Conservation (phyloP, 768 basidiomycete genomes). For the Lentinus brumalis region DNA sequence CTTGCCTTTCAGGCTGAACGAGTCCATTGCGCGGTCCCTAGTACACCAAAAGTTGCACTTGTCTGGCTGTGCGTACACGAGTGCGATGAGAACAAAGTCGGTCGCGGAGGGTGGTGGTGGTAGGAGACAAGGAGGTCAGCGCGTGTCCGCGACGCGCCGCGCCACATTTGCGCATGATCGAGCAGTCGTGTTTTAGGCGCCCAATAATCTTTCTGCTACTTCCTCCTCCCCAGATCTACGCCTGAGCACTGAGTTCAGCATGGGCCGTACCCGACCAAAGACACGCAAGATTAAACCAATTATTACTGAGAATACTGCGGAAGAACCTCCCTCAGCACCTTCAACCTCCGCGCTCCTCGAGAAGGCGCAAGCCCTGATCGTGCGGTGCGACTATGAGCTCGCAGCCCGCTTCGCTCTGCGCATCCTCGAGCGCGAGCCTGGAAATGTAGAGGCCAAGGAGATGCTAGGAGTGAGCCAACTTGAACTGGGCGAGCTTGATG, state of each 20-base stretch:
- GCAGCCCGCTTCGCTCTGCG: constrained; percentile 73
- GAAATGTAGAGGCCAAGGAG: constrained; percentile 71
- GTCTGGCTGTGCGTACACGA: neutral
- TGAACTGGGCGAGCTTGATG: constrained; percentile 76
- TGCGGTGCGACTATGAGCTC: constrained; percentile 84
- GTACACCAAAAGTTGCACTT: too few relatives aligned
- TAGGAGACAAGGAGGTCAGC: neutral
- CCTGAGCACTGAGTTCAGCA: constrained; percentile 3
- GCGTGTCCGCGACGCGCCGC: neutral
- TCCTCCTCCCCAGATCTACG: neutral
- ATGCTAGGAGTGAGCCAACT: constrained; percentile 79
- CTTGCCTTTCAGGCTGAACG: constrained; percentile 18
- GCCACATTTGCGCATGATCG: neutral
- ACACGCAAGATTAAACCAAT: constrained; percentile 28
- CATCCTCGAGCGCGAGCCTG: constrained; percentile 62
- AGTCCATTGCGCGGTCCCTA: constrained; percentile 14
- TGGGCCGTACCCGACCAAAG: constrained; percentile 38
- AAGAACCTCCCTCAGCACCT: constrained; percentile 33
- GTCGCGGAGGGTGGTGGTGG: neutral
- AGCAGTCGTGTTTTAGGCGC: constrained; percentile 10
- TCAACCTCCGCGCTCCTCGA: constrained; percentile 56
- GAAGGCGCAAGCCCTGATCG: constrained; percentile 79
- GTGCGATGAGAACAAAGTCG: neutral
- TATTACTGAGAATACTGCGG: constrained; percentile 20
- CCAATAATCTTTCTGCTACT: constrained; percentile 12